Evolutionary conservation across 495 filamentous ascomycete species (phyloP), one percentile per base, ranked within the genome.

Genomic region (Penicillium diatomitis): DNA sequence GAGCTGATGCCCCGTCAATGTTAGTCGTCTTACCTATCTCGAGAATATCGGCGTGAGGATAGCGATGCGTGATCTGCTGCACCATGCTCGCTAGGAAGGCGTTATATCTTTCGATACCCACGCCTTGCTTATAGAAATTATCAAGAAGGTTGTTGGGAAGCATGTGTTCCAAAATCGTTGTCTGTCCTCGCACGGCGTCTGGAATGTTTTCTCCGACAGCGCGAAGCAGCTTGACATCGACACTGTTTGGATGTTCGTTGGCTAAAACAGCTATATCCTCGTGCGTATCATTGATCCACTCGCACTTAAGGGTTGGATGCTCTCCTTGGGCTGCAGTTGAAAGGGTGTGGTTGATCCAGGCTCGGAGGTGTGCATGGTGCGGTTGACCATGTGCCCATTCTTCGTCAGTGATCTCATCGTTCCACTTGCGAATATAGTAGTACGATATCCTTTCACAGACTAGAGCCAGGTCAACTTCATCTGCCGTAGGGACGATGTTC

Each of bases 101-200:
- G 32, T n/a, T 46, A 10, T 29, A 67, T 4, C 4, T 11, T 6
- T 31, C 6, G 9, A 45, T 38, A 2, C 71, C 69, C 4, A 62
- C 40, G 0, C 38, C 61, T 3, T 61, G 20, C 10, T 44, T 47
- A 48, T 75, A 76, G 44, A 66, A 68, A 12, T 58, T 30, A 32
- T 64, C 55, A 0, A 77, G 63, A 51, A 66, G 50, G 29, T 58
- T 51, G 42, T 67, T 55, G 12, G 54, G 32, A 10, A 58, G 56
- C 63, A 74, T 64, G 29, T 64, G 57, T 43, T 72, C 68, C 30
- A 70, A 52, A 7, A 70, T 62, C 4, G 56, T 56, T 12, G 65
- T 58, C 27, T 70, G 55, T 1, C 66, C 60, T 1, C 68, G 58
- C 2, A 76, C 46, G 34, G 64, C 61, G 30, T 45, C 44, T 5